Percentiles rank a stretch among this genome's conserved stretches.
Evolutionary conservation across 2,329 filamentous ascomycete genomes (phyloP).

Genomic region (Gaeumannomyces sp.): DNA sequence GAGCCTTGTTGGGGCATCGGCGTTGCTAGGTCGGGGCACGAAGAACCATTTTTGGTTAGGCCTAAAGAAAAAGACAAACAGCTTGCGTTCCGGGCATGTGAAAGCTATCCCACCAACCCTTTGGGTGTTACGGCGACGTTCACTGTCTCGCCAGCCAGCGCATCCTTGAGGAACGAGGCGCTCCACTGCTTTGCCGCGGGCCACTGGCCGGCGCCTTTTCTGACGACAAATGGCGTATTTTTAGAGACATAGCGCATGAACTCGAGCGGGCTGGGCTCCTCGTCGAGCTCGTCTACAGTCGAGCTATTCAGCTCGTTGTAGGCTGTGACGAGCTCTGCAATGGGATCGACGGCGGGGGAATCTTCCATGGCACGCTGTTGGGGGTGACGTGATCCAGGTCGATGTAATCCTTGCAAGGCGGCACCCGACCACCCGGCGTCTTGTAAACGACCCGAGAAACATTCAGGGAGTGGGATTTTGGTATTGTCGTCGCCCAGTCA

Average conservation of each 20-base stretch:
- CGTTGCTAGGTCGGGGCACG: conserved; percentile 27
- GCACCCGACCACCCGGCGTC: no score
- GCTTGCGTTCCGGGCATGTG: neutral
- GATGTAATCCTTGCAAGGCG: neutral
- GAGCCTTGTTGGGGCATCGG: conserved; percentile 45
- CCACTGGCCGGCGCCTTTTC: conserved; percentile 58
- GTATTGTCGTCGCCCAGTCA: no score
- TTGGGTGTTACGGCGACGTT: conserved; percentile 73
- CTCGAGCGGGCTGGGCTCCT: conserved; percentile 66
- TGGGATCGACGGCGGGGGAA: conserved; percentile 27
- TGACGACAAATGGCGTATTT: conserved; percentile 70
- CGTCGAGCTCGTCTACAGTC: conserved; percentile 52
- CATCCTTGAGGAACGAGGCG: conserved; percentile 47
- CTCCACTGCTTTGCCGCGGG: conserved; percentile 58
- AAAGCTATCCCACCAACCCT: conserved; percentile 40
- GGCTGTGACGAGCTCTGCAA: conserved; percentile 54
- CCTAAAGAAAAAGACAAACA: neutral
- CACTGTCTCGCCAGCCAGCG: conserved; percentile 51
- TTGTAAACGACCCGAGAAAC: no score
- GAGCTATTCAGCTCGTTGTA: conserved; percentile 67
- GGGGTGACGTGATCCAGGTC: neutral
- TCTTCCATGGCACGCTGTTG: neutral
- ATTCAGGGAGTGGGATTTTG: no score
- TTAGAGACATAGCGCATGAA: conserved; percentile 72
- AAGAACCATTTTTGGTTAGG: neutral